Evolutionary conservation across 1,284 basidiomycete genomes (phyloP).

Genomic region (Melampsora abietis-canadensis): DNA sequence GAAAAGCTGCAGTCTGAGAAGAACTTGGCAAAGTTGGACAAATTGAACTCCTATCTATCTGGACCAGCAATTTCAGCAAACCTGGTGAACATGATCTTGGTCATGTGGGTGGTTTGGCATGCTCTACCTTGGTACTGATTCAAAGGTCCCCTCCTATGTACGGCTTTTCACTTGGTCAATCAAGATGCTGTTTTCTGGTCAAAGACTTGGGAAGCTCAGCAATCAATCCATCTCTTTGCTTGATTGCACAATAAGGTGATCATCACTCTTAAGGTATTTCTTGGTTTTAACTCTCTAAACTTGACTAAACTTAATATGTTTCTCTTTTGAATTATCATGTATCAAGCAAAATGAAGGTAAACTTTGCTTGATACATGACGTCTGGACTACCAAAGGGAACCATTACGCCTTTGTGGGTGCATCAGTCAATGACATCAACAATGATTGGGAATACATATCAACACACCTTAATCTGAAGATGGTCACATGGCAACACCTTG

Average conservation of each 20-base stretch:
- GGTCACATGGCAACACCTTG: slow-evolving; percentile 7
- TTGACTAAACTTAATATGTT: no score
- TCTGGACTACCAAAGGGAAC: slow-evolving; percentile 19
- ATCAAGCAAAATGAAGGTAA: neutral
- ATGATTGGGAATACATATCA: neutral
- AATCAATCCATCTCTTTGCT: neutral
- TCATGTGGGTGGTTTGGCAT: slow-evolving; percentile 1
- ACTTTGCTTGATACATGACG: slow-evolving; percentile 7
- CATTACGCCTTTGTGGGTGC: slow-evolving; percentile 9
- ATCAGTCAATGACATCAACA: neutral
- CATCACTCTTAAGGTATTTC: neutral
- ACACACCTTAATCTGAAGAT: slow-evolving; percentile 11
- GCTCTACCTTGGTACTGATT: slow-evolving; percentile 12
- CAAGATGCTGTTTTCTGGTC: neutral
- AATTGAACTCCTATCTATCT: no score
- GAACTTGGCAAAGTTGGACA: no score
- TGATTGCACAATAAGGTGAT: neutral
- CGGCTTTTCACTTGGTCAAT: neutral
- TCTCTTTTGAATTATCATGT: no score
- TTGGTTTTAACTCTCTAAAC: no score
- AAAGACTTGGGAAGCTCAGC: neutral
- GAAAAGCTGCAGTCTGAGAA: no score
- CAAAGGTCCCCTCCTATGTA: neutral
- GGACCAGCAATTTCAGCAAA: no score
- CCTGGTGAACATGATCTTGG: neutral